These are phyloP conservation scores for Saccharomycopsis synnaedendra DNA, from an alignment of 805 yeast genomes.

Conservation along the genomic window DNA sequence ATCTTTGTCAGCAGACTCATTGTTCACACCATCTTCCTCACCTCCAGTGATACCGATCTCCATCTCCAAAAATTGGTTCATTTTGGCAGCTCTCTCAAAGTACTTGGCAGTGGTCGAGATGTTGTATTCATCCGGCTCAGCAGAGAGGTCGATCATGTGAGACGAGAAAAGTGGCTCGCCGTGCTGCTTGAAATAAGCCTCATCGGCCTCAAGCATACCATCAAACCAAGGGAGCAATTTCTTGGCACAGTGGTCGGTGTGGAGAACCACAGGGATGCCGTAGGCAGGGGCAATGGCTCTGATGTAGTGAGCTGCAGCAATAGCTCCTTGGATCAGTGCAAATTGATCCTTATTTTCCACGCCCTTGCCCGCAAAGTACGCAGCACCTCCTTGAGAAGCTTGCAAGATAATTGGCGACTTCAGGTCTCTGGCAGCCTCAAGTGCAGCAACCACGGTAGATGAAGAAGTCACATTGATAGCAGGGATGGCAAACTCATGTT, in stretches of 20 bases:
- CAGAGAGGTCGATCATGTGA: constrained; percentile 97
- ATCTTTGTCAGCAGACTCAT: constrained; percentile 83
- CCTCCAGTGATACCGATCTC: constrained; percentile 99
- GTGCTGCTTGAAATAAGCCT: constrained; percentile 72
- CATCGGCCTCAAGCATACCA: constrained; percentile 96
- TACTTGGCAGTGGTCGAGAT: constrained; percentile 88
- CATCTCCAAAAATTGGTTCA: constrained; percentile 98
- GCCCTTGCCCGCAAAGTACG: constrained; percentile 99
- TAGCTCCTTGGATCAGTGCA: constrained; percentile 89
- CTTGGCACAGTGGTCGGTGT: constrained; percentile 98
- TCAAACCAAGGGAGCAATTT: constrained; percentile 97
- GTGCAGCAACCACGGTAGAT: constrained; percentile 91
- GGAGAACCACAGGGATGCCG: constrained; percentile 93
- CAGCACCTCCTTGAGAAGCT: constrained; percentile 99
- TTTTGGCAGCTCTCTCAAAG: constrained; percentile 86
- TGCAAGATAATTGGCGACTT: constrained; percentile 93
- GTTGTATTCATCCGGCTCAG: constrained; percentile 94
- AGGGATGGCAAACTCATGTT: constrained; percentile 91
- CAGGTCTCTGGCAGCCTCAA: constrained; percentile 94
- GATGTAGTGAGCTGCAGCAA: constrained; percentile 97
- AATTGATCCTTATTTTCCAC: constrained; percentile 84
- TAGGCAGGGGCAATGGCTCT: constrained; percentile 93
- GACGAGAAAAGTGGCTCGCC: constrained; percentile 97
- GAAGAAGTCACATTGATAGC: constrained; percentile 98
- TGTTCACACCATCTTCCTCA: constrained; percentile 99